Base-by-base conservation (phyloP, 1,284 basidiomycete genomes). In the Cystobasidium slooffiae region DNA sequence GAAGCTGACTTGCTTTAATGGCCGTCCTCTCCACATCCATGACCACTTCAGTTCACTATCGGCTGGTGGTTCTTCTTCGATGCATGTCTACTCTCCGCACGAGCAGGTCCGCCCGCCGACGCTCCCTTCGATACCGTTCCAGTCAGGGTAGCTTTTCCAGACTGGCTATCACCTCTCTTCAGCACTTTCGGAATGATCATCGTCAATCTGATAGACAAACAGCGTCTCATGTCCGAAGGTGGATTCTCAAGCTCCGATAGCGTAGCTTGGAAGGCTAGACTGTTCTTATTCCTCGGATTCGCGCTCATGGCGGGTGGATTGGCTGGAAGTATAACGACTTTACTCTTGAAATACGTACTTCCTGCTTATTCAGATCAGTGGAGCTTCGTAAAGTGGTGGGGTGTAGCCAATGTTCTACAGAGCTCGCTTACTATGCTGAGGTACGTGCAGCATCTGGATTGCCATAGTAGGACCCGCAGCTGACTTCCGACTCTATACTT, bases 61-160 rank as follows among this genome's bases (percentile, higher is more conserved):
- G 93, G 93, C 31, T 94, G 91, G 84, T 98, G 94, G 92, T 88
- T 92, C n/a, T 94, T 98, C 83, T 86, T 98, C 75, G 96, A 98
- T 80, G 96, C 96, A 20, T 89, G 90, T 52, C 90, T 97, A 75
- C 86, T 95, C 68, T 97, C 94, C 1, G 76, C 78, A 58, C 80
- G 78, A 55, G 76, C 80, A 18, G 72, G 20, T 10, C 72, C 75
- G 31, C 56, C 64, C 14, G 76, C 80, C 44, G 88, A 88, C 65
- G 87, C 88, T 46, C 88, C 89, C 4, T 86, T 90, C 74, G 85
- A 89, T 77, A 87, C 89, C 0, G 89, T 89, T 6, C 89, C 93
- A 3, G 91, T 97, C 6, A 92, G 93, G 81, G 91, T 77, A 49
- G 58, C 69, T 12, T 80, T 80, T 52, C 72, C 75, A 66, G 95